Evolutionary conservation across 75 land plant genomes (phyloP).

Genomic region (Sequoia sempervirens): DNA sequence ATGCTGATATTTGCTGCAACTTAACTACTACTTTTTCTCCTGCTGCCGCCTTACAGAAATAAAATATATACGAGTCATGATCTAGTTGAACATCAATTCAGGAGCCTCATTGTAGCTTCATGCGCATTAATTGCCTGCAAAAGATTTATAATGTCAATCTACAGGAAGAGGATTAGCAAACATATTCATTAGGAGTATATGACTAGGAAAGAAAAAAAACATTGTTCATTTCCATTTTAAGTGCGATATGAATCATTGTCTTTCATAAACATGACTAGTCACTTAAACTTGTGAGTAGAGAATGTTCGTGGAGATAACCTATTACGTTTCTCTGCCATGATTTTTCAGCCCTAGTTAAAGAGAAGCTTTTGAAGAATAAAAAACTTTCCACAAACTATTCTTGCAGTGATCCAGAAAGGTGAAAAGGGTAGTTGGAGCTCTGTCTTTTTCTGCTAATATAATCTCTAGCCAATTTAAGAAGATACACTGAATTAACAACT

Average conservation of each 20-base stretch:
- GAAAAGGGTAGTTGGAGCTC: too few relatives aligned
- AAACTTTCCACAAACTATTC: too few relatives aligned
- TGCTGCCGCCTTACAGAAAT: neutral
- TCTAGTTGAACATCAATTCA: constrained; percentile 57
- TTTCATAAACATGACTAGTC: neutral
- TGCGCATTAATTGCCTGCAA: neutral
- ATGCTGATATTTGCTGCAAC: neutral
- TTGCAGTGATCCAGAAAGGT: too few relatives aligned
- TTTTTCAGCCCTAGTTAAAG: too few relatives aligned
- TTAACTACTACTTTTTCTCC: neutral
- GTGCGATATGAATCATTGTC: neutral
- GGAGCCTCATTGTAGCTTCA: constrained; percentile 15
- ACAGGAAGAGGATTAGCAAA: neutral
- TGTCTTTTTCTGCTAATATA: neutral
- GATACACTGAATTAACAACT: too few relatives aligned
- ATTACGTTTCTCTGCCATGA: neutral
- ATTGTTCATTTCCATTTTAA: neutral
- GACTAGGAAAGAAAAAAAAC: neutral
- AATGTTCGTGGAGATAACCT: neutral
- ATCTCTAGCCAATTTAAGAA: neutral
- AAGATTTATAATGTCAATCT: neutral
- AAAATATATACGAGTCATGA: neutral
- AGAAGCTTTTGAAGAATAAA: too few relatives aligned
- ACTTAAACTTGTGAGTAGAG: neutral
- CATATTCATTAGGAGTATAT: neutral